These are phyloP conservation scores for Letharia lupina DNA, from an alignment of 495 filamentous ascomycete genomes.

Conservation along the genomic window DNA sequence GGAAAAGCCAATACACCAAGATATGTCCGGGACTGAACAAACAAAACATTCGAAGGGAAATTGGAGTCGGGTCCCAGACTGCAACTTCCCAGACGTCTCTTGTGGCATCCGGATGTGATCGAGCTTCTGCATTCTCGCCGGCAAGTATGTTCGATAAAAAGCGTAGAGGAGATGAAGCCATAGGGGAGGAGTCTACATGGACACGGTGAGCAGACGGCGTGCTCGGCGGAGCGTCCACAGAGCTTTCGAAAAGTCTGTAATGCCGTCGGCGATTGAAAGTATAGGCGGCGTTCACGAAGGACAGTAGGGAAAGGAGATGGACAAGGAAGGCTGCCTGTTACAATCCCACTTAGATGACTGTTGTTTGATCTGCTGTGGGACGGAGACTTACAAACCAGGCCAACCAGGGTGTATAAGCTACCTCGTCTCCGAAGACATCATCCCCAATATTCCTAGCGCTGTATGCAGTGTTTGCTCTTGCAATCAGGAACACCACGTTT, in stretches of 20 bases:
- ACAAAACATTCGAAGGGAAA: slow-evolving; percentile 75
- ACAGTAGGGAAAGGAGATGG: slow-evolving; percentile 55
- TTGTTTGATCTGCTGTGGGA: not conserved
- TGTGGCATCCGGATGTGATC: slow-evolving; percentile 74
- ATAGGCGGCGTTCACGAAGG: slow-evolving; percentile 67
- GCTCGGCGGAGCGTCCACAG: slow-evolving; percentile 61
- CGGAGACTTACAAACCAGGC: slow-evolving; percentile 64
- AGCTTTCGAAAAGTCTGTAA: slow-evolving; percentile 85
- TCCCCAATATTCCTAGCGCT: slow-evolving; percentile 43
- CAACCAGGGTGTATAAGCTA: slow-evolving; percentile 51
- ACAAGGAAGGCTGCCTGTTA: slow-evolving; percentile 58
- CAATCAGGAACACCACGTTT: slow-evolving; percentile 74
- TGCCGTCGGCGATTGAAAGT: slow-evolving; percentile 74
- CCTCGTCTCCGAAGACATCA: slow-evolving; percentile 78
- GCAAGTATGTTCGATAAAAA: slow-evolving; percentile 61
- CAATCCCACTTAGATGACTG: slow-evolving; percentile 9
- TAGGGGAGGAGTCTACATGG: slow-evolving; percentile 79
- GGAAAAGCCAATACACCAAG: slow-evolving; percentile 76
- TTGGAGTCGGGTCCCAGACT: slow-evolving; percentile 85
- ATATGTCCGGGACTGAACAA: slow-evolving; percentile 90
- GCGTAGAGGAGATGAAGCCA: slow-evolving; percentile 67
- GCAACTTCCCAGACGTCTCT: slow-evolving; percentile 92
- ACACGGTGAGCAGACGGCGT: slow-evolving; percentile 88
- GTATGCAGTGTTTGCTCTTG: slow-evolving; percentile 61
- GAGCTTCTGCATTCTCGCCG: slow-evolving; percentile 52